A percentile compares a stretch with the other conserved stretches of the same genome.
Conservation (phyloP, 1,284 basidiomycete genomes). For the Cutaneotrichosporon sp. region DNA sequence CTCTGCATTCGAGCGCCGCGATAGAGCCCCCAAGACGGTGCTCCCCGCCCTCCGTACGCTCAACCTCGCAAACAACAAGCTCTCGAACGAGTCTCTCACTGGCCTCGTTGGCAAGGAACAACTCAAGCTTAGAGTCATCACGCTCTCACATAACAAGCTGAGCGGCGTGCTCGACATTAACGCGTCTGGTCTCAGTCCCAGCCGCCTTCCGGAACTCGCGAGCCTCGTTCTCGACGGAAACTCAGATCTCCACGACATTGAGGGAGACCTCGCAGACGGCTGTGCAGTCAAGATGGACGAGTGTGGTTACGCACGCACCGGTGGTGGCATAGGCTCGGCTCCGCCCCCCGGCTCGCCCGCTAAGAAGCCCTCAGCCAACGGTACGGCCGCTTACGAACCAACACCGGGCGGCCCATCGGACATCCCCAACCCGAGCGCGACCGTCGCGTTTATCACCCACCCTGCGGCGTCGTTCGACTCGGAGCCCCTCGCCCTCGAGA, state of each 20-base stretch:
- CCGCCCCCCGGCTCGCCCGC: background rate
- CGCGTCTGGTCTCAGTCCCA: constrained; percentile 23
- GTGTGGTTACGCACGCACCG: constrained; percentile 19
- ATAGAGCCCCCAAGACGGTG: constrained; percentile 27
- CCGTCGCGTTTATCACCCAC: constrained; percentile 36
- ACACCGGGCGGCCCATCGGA: constrained; percentile 22
- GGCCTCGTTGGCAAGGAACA: constrained; percentile 23
- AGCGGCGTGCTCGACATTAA: constrained; percentile 32
- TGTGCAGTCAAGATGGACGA: constrained; percentile 37
- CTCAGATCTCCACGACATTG: constrained; percentile 27
- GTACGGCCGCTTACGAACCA: constrained; percentile 11
- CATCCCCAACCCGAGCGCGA: constrained; percentile 37
- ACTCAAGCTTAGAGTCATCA: constrained; percentile 34
- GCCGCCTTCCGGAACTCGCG: constrained; percentile 34
- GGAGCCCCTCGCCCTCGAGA: constrained; percentile 42
- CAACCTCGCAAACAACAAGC: constrained; percentile 39
- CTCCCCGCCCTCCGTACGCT: constrained; percentile 39
- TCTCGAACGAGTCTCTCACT: constrained; percentile 31
- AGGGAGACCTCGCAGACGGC: constrained; percentile 27
- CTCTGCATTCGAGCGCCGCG: constrained; percentile 41
- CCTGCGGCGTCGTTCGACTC: constrained; percentile 50
- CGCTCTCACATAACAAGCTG: constrained; percentile 39
- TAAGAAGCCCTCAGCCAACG: background rate
- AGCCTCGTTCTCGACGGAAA: constrained; percentile 35
- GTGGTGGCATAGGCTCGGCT: background rate